Evolutionary conservation across 78 protist genomes (phyloP).

Genomic region (Polysphondylium violaceum): DNA sequence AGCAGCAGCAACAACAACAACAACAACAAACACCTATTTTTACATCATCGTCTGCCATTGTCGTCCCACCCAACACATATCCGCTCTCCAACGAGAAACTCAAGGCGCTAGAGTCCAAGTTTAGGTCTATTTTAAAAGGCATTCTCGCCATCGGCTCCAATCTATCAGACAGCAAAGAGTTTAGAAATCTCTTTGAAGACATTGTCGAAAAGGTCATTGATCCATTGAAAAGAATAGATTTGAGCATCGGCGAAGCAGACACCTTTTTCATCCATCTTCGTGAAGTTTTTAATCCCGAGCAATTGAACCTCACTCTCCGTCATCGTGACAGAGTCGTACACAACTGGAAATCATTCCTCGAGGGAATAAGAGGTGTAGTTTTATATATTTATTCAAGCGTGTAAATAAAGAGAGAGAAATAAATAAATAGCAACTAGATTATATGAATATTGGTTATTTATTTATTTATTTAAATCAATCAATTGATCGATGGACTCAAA

Average conservation of each 20-base stretch:
- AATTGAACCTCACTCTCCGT: constrained; percentile 9
- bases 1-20: not conserved
- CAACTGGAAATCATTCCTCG: constrained; percentile 65
- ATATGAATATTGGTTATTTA: too few species aligned
- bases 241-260: constrained; percentile 26
- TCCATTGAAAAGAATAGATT: constrained; percentile 54
- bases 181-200: constrained; percentile 74
- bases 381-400: constrained; percentile 45
- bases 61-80: not conserved
- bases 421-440: too few species aligned
- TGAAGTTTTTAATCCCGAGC: constrained; percentile 56
- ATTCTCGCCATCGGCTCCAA: constrained; percentile 48
- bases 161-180: constrained; percentile 73
- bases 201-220: constrained; percentile 70
- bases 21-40: not conserved
- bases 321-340: constrained; percentile 58
- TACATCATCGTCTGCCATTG: not conserved
- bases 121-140: constrained; percentile 60
- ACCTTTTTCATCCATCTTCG: constrained; percentile 31
- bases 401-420: too few species aligned
- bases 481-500: too few species aligned
- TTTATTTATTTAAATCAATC: too few species aligned
- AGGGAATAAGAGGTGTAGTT: constrained; percentile 50
- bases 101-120: constrained; percentile 27
- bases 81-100: constrained; percentile 27